These are phyloP conservation scores for Barnettozyma sp. DNA, from an alignment of 805 yeast genomes.

Conservation along the genomic window DNA sequence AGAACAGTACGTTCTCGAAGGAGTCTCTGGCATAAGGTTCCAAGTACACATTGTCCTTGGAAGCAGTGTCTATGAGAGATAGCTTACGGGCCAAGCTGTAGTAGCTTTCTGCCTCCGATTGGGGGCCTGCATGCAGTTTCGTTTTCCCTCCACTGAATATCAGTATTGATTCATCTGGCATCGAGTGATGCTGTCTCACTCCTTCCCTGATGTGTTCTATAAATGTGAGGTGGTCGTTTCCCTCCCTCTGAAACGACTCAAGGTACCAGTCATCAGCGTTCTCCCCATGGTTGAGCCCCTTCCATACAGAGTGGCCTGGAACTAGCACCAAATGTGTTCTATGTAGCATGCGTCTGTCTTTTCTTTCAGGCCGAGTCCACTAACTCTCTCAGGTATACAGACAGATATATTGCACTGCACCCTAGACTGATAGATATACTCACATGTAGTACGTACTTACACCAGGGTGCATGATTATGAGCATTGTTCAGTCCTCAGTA, in stretches of 20 bases:
- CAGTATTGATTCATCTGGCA: slow-evolving; percentile 30
- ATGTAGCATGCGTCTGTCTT: no score
- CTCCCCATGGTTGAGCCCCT: slow-evolving; percentile 38
- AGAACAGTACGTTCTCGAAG: slow-evolving; percentile 65
- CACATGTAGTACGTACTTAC: no score
- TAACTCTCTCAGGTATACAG: no score
- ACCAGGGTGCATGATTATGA: no score
- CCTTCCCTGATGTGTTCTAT: slow-evolving; percentile 51
- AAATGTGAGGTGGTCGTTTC: slow-evolving; percentile 61
- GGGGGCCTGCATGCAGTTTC: slow-evolving; percentile 43
- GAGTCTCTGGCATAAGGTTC: slow-evolving; percentile 80
- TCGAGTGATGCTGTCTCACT: slow-evolving; percentile 28
- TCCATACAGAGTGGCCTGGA: slow-evolving; percentile 65
- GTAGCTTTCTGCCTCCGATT: slow-evolving; percentile 59
- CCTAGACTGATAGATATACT: no score
- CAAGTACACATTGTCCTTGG: slow-evolving; percentile 34
- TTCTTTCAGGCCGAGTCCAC: no score
- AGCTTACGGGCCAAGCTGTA: slow-evolving; percentile 36
- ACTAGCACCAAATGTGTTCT: slow-evolving; percentile 37
- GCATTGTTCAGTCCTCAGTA: no score
- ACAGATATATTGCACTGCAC: no score
- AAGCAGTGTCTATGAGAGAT: slow-evolving; percentile 6
- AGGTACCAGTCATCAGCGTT: slow-evolving; percentile 53
- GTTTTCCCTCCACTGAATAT: slow-evolving; percentile 67
- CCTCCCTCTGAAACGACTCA: slow-evolving; percentile 62